Conservation (phyloP, 2,329 filamentous ascomycete genomes). For the Penicillium sp. region DNA sequence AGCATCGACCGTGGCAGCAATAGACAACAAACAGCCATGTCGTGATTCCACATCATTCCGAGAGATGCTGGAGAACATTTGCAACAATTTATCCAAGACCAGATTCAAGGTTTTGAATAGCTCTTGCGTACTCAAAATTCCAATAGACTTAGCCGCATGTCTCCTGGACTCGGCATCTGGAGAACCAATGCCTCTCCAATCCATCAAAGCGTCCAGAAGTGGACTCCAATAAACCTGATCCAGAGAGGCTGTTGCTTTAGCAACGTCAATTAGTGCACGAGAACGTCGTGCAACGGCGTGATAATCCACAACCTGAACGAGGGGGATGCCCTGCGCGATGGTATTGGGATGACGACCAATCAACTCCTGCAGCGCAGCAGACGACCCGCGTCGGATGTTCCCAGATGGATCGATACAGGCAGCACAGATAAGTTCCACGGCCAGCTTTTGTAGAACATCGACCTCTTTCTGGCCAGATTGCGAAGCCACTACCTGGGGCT, state of each 20-base stretch:
- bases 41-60: constrained; percentile 42
- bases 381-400: constrained; percentile 89
- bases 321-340: constrained; percentile 72
- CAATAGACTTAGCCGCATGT: constrained; percentile 68
- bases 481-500: constrained; percentile 34
- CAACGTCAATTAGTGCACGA: constrained; percentile 75
- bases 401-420: constrained; percentile 86
- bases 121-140: constrained; percentile 42
- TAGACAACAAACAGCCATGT: constrained; percentile 44
- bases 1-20: constrained; percentile 39
- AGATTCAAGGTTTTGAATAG: constrained; percentile 30
- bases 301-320: constrained; percentile 91
- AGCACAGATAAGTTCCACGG: constrained; percentile 74
- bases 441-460: constrained; percentile 69
- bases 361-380: constrained; percentile 89
- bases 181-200: constrained; percentile 86
- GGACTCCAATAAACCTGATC: constrained; percentile 64
- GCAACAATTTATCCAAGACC: constrained; percentile 33
- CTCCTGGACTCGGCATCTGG: constrained; percentile 71
- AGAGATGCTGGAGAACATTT: constrained; percentile 37
- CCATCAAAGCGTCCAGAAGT: constrained; percentile 67
- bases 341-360: constrained; percentile 89
- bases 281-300: constrained; percentile 86
- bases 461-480: constrained; percentile 28
- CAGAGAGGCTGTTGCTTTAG: constrained; percentile 65